Evolutionary conservation across 1,284 basidiomycete genomes (phyloP), one percentile per base, ranked within the genome.

Genomic region (Malassezia sympodialis): DNA sequence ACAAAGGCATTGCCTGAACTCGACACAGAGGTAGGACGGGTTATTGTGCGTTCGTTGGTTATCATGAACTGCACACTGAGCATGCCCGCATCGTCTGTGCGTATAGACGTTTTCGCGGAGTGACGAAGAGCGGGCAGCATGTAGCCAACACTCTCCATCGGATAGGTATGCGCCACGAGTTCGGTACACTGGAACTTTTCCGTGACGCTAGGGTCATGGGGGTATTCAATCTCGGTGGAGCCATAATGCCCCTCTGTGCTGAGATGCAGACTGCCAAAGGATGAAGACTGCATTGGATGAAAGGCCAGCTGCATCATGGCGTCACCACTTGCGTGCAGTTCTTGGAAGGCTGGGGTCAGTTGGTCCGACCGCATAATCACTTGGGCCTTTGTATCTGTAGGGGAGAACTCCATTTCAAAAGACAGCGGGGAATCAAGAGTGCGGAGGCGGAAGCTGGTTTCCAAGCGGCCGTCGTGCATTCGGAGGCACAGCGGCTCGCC

Each of bases 51-150:
- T 42, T 61, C 60, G 30, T 59, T 60, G 40, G 67, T 61, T 51
- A 70, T 63, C 63, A 68, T 64, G 44, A 68, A 70, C 39, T 70
- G 68, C 21, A 66, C 58, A 51, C 67, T 68, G 10, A 67, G 60
- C 37, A 70, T 57, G 4, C 67, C 68, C 1, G 56, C 52, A n/a
- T 63, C 56, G 48, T 70, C 68, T 51, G 58, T 63, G 14, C 68
- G 58, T 3, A 70, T 40, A 0, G 65, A 67, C 0, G 67, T 67
- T 49, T 70, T 70, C 46, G 64, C 49, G 2, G 66, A 68, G 8
- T 58, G 56, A 8, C 58, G 60, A 3, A 66, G 52, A 7, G 66
- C 65, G 1, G 60, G 57, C 41, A 66, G 59, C 49, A 64, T 65
- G 12, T 60, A 55, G 8, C 27, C 30, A 17, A 52, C 26, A 30